phyloP scores from a whole-genome alignment of 1,284 basidiomycete species.

The Apiotrichum domesticum region DNA sequence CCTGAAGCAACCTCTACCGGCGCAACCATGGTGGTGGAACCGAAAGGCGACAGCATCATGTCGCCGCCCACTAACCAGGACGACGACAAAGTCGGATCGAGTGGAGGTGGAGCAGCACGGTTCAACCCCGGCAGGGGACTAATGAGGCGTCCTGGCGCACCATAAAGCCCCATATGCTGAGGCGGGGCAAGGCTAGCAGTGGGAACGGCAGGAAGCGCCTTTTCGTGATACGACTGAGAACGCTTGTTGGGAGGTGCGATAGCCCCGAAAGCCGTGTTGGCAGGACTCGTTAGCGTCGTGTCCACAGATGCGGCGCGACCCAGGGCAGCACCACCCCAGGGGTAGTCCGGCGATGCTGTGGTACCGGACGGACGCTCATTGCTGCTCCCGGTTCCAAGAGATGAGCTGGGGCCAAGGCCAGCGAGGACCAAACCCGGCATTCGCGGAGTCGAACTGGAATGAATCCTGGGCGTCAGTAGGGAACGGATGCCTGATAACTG shows the following conservation, averaged over 20 bases:
- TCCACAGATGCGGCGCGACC: too few species aligned
- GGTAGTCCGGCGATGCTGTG: too few species aligned
- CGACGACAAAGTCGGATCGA: not conserved
- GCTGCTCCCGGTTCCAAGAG: not conserved
- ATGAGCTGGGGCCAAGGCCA: not conserved
- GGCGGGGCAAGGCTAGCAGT: not conserved
- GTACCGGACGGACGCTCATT: not conserved
- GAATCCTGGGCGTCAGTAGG: too few species aligned
- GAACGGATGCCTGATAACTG: too few species aligned
- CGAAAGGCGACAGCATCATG: conserved; percentile 17
- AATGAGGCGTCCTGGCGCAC: not conserved
- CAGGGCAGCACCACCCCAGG: not conserved
- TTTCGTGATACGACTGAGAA: not conserved
- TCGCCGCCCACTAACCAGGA: conserved; percentile 2
- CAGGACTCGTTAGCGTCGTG: too few species aligned
- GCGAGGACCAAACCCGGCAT: too few species aligned
- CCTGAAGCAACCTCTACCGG: too few species aligned
- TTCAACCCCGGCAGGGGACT: conserved; percentile 2
- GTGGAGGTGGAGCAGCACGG: not conserved
- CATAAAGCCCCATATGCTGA: not conserved
- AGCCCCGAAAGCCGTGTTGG: too few species aligned
- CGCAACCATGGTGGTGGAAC: too few species aligned
- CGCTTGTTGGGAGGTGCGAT: too few species aligned
- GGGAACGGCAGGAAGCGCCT: not conserved
- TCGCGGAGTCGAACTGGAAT: too few species aligned